Evolutionary conservation across 2,329 filamentous ascomycete genomes (phyloP).

Genomic region (Neurospora crassa): DNA sequence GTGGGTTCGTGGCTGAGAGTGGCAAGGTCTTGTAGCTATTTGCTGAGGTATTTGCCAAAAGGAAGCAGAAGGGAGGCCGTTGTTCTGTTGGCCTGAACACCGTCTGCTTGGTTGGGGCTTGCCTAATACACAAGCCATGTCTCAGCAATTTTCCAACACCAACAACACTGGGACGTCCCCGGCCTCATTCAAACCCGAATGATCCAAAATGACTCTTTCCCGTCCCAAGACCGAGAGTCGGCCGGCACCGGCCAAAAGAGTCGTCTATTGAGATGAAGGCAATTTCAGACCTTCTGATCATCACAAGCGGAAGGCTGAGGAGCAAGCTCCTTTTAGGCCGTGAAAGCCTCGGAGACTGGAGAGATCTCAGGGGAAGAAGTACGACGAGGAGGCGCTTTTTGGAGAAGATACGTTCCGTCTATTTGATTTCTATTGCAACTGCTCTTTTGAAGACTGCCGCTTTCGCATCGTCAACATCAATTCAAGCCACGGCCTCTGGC

Average conservation of each 20-base stretch:
- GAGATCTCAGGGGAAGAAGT: too few species aligned
- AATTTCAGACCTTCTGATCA: background rate
- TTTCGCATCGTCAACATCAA: background rate
- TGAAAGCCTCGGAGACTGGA: too few species aligned
- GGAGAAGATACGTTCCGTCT: background rate
- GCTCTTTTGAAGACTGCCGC: background rate
- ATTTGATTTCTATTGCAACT: background rate
- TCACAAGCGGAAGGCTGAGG: background rate
- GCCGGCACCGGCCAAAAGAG: background rate
- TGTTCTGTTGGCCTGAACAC: background rate
- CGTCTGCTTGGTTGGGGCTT: background rate
- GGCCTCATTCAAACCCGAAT: background rate
- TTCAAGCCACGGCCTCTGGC: too few species aligned
- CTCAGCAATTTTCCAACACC: background rate
- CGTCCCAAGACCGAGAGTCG: background rate
- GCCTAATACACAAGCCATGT: too few species aligned
- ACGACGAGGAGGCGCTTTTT: too few species aligned
- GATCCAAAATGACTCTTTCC: background rate
- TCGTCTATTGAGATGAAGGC: too few species aligned
- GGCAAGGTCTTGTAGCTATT: background rate
- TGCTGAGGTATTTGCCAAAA: too few species aligned
- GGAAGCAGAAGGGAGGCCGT: too few species aligned
- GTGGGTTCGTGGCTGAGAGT: background rate
- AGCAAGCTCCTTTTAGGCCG: background rate
- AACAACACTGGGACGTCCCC: background rate